Base-by-base conservation (phyloP, 139 green algal species). In the Chlamydomonas incerta region DNA sequence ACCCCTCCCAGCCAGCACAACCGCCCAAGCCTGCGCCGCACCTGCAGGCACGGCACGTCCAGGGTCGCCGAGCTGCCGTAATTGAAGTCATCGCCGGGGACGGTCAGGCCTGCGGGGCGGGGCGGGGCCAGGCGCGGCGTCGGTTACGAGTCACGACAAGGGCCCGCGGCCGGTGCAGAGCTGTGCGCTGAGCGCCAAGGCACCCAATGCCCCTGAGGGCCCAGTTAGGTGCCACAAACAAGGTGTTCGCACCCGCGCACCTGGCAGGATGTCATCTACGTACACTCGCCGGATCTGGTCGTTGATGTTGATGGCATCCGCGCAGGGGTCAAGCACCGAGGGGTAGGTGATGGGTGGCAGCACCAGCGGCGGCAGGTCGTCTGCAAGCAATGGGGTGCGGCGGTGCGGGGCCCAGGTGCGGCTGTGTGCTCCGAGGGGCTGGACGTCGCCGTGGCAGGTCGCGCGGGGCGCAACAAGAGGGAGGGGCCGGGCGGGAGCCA, bases 71-170 rank as follows among this genome's bases (percentile, higher is more conserved):
- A 79, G 23, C 92, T 97, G 20, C 97, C 98, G 80, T 99, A 99
- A 93, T 99, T 99, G 90, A 89, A 90, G 87, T 99, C 98, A 81
- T 99, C 97, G 0, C 97, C 98, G 94, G 95, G 75, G 4, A 58
- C 15, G 15, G 89, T 88, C 50, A 93, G 83, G 58, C 87, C 85
- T 95, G 91, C 47, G 94, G 63, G 24, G 29, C 14, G 65, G 6
- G 13, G 31, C n/a, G n/a, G n/a, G n/a, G n/a, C n/a, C n/a, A n/a
- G n/a, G n/a, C n/a, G n/a, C n/a, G n/a, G n/a, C n/a, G n/a, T n/a
- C n/a, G n/a, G n/a, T n/a, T n/a, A n/a, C n/a, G n/a, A n/a, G n/a
- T n/a, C n/a, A n/a, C n/a, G n/a, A n/a, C n/a, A n/a, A n/a, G n/a
- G n/a, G n/a, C n/a, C n/a, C n/a, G n/a, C n/a, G n/a, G n/a, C n/a